Percentiles rank a stretch among this genome's conserved stretches.
Conservation (phyloP, 139 green algal species). For the Eudorina sp. region DNA sequence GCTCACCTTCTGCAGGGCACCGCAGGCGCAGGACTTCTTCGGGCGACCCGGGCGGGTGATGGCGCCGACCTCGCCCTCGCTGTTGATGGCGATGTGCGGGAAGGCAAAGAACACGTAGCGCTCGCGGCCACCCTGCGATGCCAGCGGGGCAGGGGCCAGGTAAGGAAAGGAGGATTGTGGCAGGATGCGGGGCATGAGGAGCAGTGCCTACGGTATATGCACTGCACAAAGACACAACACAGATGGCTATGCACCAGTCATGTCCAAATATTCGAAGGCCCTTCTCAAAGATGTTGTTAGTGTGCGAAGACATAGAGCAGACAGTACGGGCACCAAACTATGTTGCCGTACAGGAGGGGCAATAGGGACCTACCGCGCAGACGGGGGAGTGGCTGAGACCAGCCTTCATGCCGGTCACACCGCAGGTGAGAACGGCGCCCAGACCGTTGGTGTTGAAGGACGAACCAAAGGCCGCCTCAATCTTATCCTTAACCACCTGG, state of each 20-base stretch:
- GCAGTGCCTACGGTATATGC: too few relatives aligned
- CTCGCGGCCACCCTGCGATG: constrained; percentile 81
- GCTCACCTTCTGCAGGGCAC: constrained; percentile 78
- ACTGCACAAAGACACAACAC: too few relatives aligned
- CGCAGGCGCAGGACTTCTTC: constrained; percentile 82
- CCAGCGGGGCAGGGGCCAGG: too few relatives aligned
- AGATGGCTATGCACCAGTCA: too few relatives aligned
- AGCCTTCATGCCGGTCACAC: constrained; percentile 79
- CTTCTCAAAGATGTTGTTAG: too few relatives aligned
- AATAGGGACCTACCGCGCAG: constrained; percentile 27
- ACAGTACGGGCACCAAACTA: too few relatives aligned
- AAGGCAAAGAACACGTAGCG: constrained; percentile 95
- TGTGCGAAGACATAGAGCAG: too few relatives aligned
- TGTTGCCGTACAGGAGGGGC: too few relatives aligned
- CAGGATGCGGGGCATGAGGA: too few relatives aligned
- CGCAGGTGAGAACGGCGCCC: constrained; percentile 86
- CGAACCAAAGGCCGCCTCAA: constrained; percentile 82
- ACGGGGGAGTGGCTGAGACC: constrained; percentile 71
- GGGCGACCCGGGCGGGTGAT: constrained; percentile 76
- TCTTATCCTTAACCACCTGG: constrained; percentile 76
- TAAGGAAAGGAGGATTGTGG: too few relatives aligned
- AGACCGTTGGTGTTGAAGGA: constrained; percentile 90
- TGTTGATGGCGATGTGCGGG: constrained; percentile 92
- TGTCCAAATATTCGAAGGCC: too few relatives aligned
- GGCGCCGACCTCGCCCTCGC: constrained; percentile 74